Base-by-base conservation (phyloP, 2,329 filamentous ascomycete genomes). In the Stagonosporopsis cucurbitacearum region DNA sequence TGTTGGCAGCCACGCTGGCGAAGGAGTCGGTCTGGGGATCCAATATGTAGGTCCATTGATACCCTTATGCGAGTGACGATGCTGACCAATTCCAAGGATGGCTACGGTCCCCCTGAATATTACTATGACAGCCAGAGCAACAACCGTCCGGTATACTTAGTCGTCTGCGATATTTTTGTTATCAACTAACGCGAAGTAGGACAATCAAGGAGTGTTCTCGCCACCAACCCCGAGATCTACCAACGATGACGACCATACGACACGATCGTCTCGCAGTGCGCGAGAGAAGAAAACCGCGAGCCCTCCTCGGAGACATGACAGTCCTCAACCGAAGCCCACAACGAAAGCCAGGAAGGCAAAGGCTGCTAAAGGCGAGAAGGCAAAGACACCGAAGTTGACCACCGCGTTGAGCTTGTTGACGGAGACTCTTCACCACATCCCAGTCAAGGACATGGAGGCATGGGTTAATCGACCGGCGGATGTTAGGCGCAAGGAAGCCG, bases 401-500 rank as follows among this genome's bases (percentile, higher is more conserved):
- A 83, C 82, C 50, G 89, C 91, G 0, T 79, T 96, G 52, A 93
- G 89, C 67, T 82, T 87, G 59, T 74, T 94, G 62, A 90, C 89
- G 5, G 84, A 82, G 62, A 82, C 88, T 49, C 81, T 85, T 59
- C 80, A 81, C 17, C 72, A 82, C 50, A 81, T 92, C 35, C 83
- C 85, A 0, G 80, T 96, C 44, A 84, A 85, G 46, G 88, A 98
- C 74, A 96, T 97, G 78, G 86, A 88, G 48, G 81, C 82, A 23
- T 96, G 90, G 80, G 92, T 96, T 32, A 86, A 88, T 66, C 85
- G 94, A 46, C 80, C 89, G 9, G 77, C 80, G 2, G 87, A 91
- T 53, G 82, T 82, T 6, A 85, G 94, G 53, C 81, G 80, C 44
- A 77, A 80, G 50, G 92, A 96, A 73, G 86, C 89, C 9, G 83